These are phyloP conservation scores for Cladophialophora immunda DNA, from an alignment of 2,329 filamentous ascomycete genomes.

Conservation along the genomic window DNA sequence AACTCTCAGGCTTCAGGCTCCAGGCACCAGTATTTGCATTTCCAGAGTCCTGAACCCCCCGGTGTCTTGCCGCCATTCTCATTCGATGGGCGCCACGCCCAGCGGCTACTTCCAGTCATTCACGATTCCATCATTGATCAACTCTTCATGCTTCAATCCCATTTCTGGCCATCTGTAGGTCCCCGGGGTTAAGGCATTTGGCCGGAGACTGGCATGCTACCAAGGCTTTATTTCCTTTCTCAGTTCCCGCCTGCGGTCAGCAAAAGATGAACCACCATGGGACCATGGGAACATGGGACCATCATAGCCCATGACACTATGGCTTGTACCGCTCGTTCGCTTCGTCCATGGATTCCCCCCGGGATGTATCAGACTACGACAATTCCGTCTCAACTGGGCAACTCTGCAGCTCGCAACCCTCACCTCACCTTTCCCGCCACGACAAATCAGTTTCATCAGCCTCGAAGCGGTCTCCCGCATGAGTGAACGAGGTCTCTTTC, in stretches of 20 bases:
- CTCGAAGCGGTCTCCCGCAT: slow-evolving; percentile 5
- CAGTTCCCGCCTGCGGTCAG: not conserved
- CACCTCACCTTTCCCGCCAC: not conserved
- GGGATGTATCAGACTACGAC: slow-evolving; percentile 24
- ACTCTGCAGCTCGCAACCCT: not conserved
- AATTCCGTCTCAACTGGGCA: slow-evolving; percentile 12
- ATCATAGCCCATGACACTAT: not conserved
- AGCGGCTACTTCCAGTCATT: slow-evolving; percentile 4
- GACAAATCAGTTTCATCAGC: slow-evolving; percentile 17
- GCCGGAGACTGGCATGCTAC: not conserved
- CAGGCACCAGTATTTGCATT: slow-evolving; percentile 18
- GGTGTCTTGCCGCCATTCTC: not conserved
- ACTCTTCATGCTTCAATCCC: not conserved
- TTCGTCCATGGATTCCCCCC: slow-evolving; percentile 12
- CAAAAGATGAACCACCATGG: not conserved
- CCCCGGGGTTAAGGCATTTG: slow-evolving; percentile 16
- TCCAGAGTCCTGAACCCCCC: not conserved
- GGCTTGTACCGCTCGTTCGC: slow-evolving; percentile 5
- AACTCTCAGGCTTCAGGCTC: slow-evolving; percentile 3
- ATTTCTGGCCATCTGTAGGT: not conserved
- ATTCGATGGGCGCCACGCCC: slow-evolving; percentile 4
- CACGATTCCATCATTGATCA: not conserved
- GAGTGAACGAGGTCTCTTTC: not conserved
- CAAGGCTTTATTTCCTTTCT: slow-evolving; percentile 8
- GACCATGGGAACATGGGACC: not conserved